Conservation (phyloP, 2,329 filamentous ascomycete species). For the Ceratocystis albifundus region DNA sequence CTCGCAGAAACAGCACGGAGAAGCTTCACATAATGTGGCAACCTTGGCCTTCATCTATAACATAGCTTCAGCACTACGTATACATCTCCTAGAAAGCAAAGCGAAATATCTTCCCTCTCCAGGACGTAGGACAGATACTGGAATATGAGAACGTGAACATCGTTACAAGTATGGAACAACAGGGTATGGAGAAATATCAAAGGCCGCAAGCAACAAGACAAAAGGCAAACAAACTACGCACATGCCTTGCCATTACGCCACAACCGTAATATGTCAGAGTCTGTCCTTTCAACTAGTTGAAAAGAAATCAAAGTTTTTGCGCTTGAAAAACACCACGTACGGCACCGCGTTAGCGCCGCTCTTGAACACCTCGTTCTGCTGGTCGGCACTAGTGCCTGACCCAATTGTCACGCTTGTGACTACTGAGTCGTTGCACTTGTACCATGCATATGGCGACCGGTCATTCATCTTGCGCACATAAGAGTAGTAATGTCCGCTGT, state of each 20-base stretch:
- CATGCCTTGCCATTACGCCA: slow-evolving; percentile 1
- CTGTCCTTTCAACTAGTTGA: neutral
- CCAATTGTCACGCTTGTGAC: slow-evolving; percentile 36
- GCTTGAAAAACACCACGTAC: slow-evolving; percentile 38
- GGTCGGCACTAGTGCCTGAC: slow-evolving; percentile 30
- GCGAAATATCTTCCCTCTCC: too few relatives aligned
- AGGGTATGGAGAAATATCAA: slow-evolving; percentile 12
- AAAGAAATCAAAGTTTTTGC: slow-evolving; percentile 28
- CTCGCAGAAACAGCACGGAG: neutral
- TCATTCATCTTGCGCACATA: slow-evolving; percentile 45
- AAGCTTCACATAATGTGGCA: neutral
- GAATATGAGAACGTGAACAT: neutral
- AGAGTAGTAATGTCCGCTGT: slow-evolving; percentile 65
- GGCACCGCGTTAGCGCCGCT: slow-evolving; percentile 32
- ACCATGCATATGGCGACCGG: slow-evolving; percentile 35
- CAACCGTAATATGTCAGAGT: neutral
- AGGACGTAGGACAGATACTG: too few relatives aligned
- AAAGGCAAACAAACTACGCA: neutral
- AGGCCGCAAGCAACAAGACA: neutral
- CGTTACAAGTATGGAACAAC: neutral
- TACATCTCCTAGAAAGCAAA: neutral
- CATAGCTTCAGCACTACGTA: neutral
- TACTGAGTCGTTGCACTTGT: slow-evolving; percentile 38
- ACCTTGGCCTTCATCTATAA: neutral
- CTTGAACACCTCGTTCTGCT: slow-evolving; percentile 34